Evolutionary conservation across 805 yeast genomes (phyloP), one percentile per base, ranked within the genome.

Genomic region (Wickerhamiella occidentalis): DNA sequence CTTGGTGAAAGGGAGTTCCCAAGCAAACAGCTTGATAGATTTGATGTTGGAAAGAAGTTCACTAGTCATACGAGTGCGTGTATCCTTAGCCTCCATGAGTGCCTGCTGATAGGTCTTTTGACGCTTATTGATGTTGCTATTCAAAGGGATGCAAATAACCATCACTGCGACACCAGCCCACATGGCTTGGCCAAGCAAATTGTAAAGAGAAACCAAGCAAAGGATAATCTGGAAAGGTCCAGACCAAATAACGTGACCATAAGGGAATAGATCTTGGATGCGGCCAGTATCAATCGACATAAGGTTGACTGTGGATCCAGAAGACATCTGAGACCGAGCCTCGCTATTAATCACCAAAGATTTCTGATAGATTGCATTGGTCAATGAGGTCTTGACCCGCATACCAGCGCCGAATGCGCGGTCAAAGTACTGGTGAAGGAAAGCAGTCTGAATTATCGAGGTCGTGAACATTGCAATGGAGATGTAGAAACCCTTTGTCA

Each of bases 211-310:
- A 40, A 73, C 64, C 53, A 88, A 71, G 71, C 96, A 86, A 51
- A 88, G 66, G 21, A 73, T 59, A 56, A 88, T 78, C 66, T 88
- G 95, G 67, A 87, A 82, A 1, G 96, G 96, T 45, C 95, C 95
- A 1, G 95, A 85, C 94, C 95, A 86, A 46, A 85, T 70, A 48
- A 85, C 72, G 58, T 85, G 82, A 54, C 87, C 76, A 64, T 80
- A 77, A 62, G 84, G 87, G 21, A 82, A 76, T 50, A 86, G 70
- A 56, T 85, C 95, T 63, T 85, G 94, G 50, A 88, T 68, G 67
- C 95, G 78, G 66, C 84, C 94, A 2, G 87, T 80, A 67, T 88
- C 97, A 41, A 88, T 95, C 48, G 95, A 80, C 96, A 88, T 86
- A 59, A 88, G 71, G 61, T 88, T 88, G 51, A 88, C 96, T 56